Evolutionary conservation across 306 rosid genomes (phyloP).

Genomic region (Hylodesmum podocarpum): DNA sequence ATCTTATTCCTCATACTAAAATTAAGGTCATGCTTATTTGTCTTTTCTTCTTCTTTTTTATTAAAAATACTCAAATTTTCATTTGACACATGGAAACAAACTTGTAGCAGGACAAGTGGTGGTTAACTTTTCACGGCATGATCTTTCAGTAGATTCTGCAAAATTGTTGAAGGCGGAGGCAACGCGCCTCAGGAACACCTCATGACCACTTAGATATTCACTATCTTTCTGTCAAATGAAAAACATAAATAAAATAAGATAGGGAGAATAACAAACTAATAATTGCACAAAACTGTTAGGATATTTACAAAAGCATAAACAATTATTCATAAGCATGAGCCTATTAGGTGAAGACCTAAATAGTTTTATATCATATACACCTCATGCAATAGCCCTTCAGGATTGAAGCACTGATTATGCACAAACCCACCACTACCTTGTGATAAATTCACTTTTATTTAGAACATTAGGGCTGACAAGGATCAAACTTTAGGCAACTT

Average conservation of each 20-base stretch:
- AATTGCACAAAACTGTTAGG: constrained; percentile 6
- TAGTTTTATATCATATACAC: not conserved
- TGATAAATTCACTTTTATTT: constrained; percentile 13
- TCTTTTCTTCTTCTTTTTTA: not conserved
- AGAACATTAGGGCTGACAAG: not conserved
- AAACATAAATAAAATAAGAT: constrained; percentile 15
- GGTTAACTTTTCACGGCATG: constrained; percentile 88
- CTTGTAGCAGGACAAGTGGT: constrained; percentile 21
- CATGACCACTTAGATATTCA: constrained; percentile 93
- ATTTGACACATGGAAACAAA: constrained; percentile 17
- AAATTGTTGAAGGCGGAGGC: constrained; percentile 90
- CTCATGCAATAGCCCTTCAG: not conserved
- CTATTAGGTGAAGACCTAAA: not conserved
- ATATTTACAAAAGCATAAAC: constrained; percentile 14
- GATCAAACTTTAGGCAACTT: not conserved
- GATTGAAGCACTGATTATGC: constrained; percentile 1
- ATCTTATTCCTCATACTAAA: not conserved
- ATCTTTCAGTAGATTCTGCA: constrained; percentile 87
- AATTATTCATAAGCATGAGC: not conserved
- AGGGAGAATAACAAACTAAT: not conserved
- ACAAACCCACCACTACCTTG: not conserved
- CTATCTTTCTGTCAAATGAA: constrained; percentile 76
- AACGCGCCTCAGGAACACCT: constrained; percentile 89
- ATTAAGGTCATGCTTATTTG: not conserved
- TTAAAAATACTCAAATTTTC: not conserved